These are phyloP conservation scores for Zygosaccharomyces rouxii DNA, from an alignment of 805 yeast species.

Conservation along the genomic window DNA sequence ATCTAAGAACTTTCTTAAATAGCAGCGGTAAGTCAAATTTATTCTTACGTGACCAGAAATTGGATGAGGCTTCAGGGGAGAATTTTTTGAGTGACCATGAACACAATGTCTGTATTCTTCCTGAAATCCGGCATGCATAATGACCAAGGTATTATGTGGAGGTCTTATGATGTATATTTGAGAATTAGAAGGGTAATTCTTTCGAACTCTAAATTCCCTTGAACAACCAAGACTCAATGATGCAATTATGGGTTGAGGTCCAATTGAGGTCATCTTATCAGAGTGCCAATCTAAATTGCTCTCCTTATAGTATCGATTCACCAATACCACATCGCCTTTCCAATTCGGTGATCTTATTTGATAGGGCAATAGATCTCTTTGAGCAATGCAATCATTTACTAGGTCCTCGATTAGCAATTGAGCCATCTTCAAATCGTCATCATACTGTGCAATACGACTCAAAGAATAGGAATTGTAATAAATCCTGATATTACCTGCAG, in stretches of 20 bases:
- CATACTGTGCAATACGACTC: conserved; percentile 34
- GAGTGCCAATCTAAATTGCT: conserved; percentile 70
- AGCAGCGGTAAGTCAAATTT: conserved; percentile 63
- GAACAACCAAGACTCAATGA: conserved; percentile 67
- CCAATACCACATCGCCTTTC: conserved; percentile 51
- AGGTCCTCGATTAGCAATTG: conserved; percentile 38
- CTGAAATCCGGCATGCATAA: conserved; percentile 79
- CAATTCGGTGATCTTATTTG: conserved; percentile 41
- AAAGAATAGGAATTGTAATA: conserved; percentile 40
- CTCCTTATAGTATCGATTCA: conserved; percentile 50
- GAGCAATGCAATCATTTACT: conserved; percentile 38
- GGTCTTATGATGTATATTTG: conserved; percentile 44
- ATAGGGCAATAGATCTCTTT: conserved; percentile 35
- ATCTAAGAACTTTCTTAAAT: conserved; percentile 31
- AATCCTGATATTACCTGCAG: conserved; percentile 10
- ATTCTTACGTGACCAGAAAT: conserved; percentile 49
- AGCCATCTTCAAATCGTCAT: conserved; percentile 40
- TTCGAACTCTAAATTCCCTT: conserved; percentile 59
- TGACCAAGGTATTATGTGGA: conserved; percentile 61
- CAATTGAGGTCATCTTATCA: conserved; percentile 66
- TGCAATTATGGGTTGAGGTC: conserved; percentile 66
- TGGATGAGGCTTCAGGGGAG: conserved; percentile 43
- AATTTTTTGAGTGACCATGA: conserved; percentile 25
- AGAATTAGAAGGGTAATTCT: conserved; percentile 32
- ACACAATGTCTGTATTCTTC: conserved; percentile 70